Conservation (phyloP, 2,329 filamentous ascomycete species). For the Lomentospora prolificans region DNA sequence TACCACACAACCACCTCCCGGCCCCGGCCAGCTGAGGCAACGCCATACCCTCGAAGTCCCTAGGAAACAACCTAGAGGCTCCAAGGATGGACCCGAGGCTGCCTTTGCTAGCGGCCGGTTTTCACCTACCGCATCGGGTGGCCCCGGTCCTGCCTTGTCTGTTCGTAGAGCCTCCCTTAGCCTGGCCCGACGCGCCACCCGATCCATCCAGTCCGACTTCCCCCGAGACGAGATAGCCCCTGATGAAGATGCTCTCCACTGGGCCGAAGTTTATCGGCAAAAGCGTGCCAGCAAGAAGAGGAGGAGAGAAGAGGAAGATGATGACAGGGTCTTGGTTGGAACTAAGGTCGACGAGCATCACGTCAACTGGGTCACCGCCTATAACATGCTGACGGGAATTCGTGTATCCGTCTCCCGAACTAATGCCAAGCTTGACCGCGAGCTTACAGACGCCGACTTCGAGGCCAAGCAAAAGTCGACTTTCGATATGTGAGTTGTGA, state of each 20-base stretch:
- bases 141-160: constrained; percentile 36
- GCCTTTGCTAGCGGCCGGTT: constrained; percentile 69
- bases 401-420: constrained; percentile 92
- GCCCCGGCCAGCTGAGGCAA: constrained; percentile 56
- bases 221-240: constrained; percentile 73
- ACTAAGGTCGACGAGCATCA: constrained; percentile 97
- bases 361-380: constrained; percentile 93
- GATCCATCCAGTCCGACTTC: constrained; percentile 76
- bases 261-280: constrained; percentile 87
- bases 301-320: constrained; percentile 76
- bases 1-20: constrained; percentile 33
- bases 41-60: constrained; percentile 86
- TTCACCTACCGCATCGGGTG: constrained; percentile 47
- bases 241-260: constrained; percentile 84
- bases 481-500: constrained; percentile 78
- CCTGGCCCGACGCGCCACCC: constrained; percentile 68
- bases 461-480: constrained; percentile 93
- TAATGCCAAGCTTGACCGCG: constrained; percentile 90
- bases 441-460: constrained; percentile 86
- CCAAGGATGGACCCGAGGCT: constrained; percentile 64
- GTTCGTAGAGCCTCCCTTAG: constrained; percentile 70
- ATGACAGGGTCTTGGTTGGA: constrained; percentile 88
- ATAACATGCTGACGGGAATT: constrained; percentile 99
- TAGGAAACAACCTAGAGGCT: constrained; percentile 54
- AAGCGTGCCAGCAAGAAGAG: constrained; percentile 82